Conservation (phyloP, 1,139 yeast species). For the Kodamaea arcana region DNA sequence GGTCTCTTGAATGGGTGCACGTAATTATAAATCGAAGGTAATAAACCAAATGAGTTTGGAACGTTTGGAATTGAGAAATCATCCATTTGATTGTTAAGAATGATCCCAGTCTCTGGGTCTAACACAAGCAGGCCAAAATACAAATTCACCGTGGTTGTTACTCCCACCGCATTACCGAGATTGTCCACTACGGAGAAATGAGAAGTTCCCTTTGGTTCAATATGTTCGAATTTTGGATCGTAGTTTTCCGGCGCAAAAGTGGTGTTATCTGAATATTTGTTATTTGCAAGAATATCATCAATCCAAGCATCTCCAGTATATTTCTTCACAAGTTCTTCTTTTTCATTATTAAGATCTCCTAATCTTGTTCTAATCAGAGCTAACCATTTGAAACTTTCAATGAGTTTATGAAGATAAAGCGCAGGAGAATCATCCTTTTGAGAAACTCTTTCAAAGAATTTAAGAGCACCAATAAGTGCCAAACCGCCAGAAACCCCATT, state of each 20-base stretch:
- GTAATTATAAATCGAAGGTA: conserved; percentile 77
- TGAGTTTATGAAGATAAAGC: conserved; percentile 58
- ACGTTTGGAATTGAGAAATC: conserved; percentile 78
- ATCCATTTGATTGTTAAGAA: conserved; percentile 91
- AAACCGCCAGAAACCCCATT: conserved; percentile 82
- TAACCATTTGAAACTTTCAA: conserved; percentile 93
- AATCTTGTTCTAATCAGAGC: conserved; percentile 77
- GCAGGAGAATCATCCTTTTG: conserved; percentile 33
- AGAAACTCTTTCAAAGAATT: conserved; percentile 36
- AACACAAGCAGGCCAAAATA: conserved; percentile 78
- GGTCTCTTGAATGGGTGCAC: conserved; percentile 78
- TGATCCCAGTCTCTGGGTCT: conserved; percentile 77
- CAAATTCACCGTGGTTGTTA: conserved; percentile 90
- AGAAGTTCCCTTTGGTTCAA: conserved; percentile 83
- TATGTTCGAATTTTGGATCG: conserved; percentile 69
- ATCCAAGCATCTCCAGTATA: conserved; percentile 52
- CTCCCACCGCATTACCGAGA: conserved; percentile 68
- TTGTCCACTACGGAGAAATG: conserved; percentile 76
- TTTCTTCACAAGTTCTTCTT: conserved; percentile 23
- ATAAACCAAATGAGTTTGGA: conserved; percentile 72
- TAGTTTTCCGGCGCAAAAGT: conserved; percentile 73
- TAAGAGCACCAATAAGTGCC: conserved; percentile 72
- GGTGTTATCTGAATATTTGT: conserved; percentile 43
- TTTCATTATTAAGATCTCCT: conserved; percentile 52
- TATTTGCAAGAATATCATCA: conserved; percentile 37